Evolutionary conservation across 73 alveolate species (phyloP).

Genomic region (Tetrahymena borealis): DNA sequence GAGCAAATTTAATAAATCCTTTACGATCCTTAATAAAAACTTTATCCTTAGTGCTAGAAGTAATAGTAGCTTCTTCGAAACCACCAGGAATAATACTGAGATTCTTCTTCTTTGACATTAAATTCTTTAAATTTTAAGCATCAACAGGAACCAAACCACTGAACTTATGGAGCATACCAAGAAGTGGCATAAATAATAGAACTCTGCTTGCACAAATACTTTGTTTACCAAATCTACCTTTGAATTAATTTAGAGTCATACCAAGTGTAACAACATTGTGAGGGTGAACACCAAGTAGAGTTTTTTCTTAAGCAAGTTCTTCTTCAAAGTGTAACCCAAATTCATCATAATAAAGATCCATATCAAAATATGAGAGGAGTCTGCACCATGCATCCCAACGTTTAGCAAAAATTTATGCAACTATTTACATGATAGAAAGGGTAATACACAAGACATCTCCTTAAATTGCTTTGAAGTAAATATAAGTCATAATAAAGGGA

Average conservation of each 20-base stretch:
- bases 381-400: not conserved
- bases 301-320: not conserved
- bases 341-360: not conserved
- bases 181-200: not conserved
- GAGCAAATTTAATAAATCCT: conserved; percentile 40
- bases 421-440: not conserved
- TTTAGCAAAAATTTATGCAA: not conserved
- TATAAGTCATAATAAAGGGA: not conserved
- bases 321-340: not conserved
- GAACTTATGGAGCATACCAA: not conserved
- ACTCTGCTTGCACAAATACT: not conserved
- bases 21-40: conserved; percentile 19
- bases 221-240: not conserved
- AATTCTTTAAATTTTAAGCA: conserved; percentile 22
- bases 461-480: not conserved
- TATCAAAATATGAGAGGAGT: not conserved
- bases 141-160: conserved; percentile 3
- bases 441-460: not conserved
- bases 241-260: not conserved
- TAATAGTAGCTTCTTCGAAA: conserved; percentile 36
- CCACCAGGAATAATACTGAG: conserved; percentile 33
- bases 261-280: not conserved
- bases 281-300: not conserved
- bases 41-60: conserved; percentile 14
- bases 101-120: conserved; percentile 1